Percentiles rank a stretch among this genome's conserved stretches.
Evolutionary conservation across 2,329 filamentous ascomycete species (phyloP).

Genomic region (Talaromyces pinophilus): DNA sequence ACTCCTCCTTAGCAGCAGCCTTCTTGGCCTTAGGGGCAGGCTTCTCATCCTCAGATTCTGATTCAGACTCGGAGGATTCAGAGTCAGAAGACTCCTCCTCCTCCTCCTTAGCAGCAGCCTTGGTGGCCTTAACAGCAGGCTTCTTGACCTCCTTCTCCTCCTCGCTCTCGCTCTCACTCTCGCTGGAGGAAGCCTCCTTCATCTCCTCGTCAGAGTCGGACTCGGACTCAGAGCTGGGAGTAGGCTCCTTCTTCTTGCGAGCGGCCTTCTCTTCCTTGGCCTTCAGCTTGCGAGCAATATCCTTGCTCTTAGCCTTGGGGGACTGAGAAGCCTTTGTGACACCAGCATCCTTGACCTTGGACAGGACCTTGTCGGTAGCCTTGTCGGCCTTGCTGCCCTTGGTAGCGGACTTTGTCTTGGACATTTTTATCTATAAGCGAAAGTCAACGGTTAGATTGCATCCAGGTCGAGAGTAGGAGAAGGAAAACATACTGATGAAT

Average conservation of each 20-base stretch:
- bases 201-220: conserved; percentile 42
- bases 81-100: conserved; percentile 33
- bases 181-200: conserved; percentile 28
- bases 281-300: conserved; percentile 44
- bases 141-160: conserved; percentile 42
- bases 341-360: conserved; percentile 51
- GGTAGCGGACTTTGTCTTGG: conserved; percentile 48
- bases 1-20: conserved; percentile 22
- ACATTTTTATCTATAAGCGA: conserved; percentile 38
- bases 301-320: conserved; percentile 49
- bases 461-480: not conserved
- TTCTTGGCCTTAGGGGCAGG: conserved; percentile 28
- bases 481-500: conserved; percentile 12
- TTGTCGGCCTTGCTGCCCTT: conserved; percentile 41
- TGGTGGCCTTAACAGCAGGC: conserved; percentile 30
- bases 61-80: conserved; percentile 36
- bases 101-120: conserved; percentile 33
- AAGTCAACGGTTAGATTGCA: not conserved
- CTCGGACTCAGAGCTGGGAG: conserved; percentile 37
- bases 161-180: conserved; percentile 34
- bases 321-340: conserved; percentile 49
- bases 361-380: conserved; percentile 47
- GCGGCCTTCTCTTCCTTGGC: conserved; percentile 35
- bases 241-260: conserved; percentile 48
- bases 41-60: conserved; percentile 31